These are phyloP conservation scores for Gymnopilus dilepis DNA, from an alignment of 768 basidiomycete species.

Conservation along the genomic window DNA sequence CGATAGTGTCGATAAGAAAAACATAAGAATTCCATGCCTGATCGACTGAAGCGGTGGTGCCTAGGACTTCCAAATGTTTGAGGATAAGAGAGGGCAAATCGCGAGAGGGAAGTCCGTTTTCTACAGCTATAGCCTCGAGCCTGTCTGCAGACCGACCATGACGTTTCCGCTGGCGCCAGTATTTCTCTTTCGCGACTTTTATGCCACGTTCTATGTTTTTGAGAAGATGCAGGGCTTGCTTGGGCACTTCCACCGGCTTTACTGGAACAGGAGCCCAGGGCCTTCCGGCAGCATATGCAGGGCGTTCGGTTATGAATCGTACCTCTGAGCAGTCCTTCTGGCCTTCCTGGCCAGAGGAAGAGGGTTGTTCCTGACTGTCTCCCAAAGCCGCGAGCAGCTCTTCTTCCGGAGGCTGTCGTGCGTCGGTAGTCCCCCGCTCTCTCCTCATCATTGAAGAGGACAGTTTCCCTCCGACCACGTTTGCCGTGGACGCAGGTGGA, in stretches of 20 bases:
- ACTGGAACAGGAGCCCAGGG: constrained; percentile 29
- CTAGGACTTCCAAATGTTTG: constrained; percentile 24
- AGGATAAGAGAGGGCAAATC: constrained; percentile 13
- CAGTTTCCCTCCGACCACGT: not conserved
- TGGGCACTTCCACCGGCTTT: constrained; percentile 22
- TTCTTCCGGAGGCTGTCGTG: not conserved
- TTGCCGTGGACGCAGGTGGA: not conserved
- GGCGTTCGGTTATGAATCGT: not conserved
- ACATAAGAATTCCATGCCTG: constrained; percentile 51
- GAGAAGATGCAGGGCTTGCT: constrained; percentile 4
- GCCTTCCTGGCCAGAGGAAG: not conserved
- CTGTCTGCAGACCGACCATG: not conserved
- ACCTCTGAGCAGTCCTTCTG: not conserved
- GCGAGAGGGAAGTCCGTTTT: constrained; percentile 17
- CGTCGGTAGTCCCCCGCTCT: not conserved
- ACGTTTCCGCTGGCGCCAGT: not conserved
- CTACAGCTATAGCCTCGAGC: constrained; percentile 1
- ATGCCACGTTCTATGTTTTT: constrained; percentile 11
- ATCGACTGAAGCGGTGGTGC: constrained; percentile 28
- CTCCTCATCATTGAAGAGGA: not conserved
- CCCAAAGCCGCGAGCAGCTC: not conserved
- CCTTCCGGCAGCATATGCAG: constrained; percentile 32
- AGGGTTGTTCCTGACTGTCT: not conserved
- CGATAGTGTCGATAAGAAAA: constrained; percentile 37
- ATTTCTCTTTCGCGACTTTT: not conserved